Percentiles rank a stretch among this genome's conserved stretches.
phyloP scores from a whole-genome alignment of 352 stramenopile species.

The Phytophthora fragariae region DNA sequence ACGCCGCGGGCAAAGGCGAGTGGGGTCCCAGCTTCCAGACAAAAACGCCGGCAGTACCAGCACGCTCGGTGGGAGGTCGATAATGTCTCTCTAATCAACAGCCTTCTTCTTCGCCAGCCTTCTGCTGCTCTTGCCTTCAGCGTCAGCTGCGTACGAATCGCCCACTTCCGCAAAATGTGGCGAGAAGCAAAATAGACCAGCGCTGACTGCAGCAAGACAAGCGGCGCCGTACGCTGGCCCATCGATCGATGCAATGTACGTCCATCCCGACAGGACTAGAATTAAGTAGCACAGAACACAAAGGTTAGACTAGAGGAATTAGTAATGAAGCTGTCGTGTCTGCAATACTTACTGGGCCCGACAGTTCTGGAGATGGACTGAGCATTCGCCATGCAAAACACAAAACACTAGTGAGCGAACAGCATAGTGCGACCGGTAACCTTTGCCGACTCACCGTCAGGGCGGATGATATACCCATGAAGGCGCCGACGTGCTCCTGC shows the following conservation, averaged over 20 bases:
- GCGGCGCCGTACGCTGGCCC: conserved; percentile 74
- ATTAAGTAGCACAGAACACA: not conserved
- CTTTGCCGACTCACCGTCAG: conserved; percentile 56
- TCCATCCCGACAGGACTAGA: conserved; percentile 82
- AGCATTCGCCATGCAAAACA: conserved; percentile 9
- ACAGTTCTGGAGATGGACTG: conserved; percentile 86
- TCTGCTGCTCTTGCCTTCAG: conserved; percentile 22
- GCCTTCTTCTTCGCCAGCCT: conserved; percentile 40
- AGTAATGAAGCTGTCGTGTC: too few relatives aligned
- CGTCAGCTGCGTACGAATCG: conserved; percentile 29
- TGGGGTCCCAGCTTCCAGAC: conserved; percentile 56
- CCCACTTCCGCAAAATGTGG: conserved; percentile 60
- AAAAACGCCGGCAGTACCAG: conserved; percentile 44
- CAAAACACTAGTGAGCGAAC: conserved; percentile 6
- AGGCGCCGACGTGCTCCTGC: conserved; percentile 72
- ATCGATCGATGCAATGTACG: conserved; percentile 75
- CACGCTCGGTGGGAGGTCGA: conserved; percentile 24
- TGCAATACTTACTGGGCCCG: conserved; percentile 60
- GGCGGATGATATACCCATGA: conserved; percentile 84
- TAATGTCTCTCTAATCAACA: conserved; percentile 39
- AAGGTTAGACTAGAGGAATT: too few relatives aligned
- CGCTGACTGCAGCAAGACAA: conserved; percentile 64
- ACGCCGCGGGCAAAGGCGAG: conserved; percentile 62
- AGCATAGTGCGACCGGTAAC: not conserved
- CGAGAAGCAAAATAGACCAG: conserved; percentile 72